Percentiles rank a stretch among this genome's conserved stretches.
phyloP scores from a whole-genome alignment of 768 basidiomycete species.

The Nevesoporus exiguus region DNA sequence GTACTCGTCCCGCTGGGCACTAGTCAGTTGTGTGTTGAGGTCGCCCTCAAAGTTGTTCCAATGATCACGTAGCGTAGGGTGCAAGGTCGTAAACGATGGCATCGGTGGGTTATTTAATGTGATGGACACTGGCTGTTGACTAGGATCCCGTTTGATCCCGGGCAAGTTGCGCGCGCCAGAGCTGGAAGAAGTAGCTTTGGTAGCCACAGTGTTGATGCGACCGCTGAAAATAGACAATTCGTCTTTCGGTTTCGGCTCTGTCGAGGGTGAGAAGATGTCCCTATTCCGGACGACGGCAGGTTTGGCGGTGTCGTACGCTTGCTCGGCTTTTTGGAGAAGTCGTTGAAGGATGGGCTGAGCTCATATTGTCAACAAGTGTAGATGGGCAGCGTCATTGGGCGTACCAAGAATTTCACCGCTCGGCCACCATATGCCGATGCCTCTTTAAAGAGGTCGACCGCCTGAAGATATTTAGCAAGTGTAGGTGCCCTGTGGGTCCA shows the following conservation, averaged over 20 bases:
- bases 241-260: constrained; percentile 49
- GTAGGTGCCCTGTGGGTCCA: neutral
- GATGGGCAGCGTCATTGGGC: constrained; percentile 17
- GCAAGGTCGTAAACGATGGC: constrained; percentile 42
- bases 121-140: constrained; percentile 30
- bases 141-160: constrained; percentile 25
- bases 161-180: neutral
- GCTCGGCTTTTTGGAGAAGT: constrained; percentile 57
- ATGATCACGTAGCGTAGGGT: constrained; percentile 55
- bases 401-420: constrained; percentile 65
- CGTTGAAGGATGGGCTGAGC: constrained; percentile 62
- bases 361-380: constrained; percentile 3
- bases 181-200: constrained; percentile 35
- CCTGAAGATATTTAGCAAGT: constrained; percentile 25
- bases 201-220: constrained; percentile 61
- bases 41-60: constrained; percentile 54
- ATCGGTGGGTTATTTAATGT: constrained; percentile 24
- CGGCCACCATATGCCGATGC: constrained; percentile 64
- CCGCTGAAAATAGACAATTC: constrained; percentile 76
- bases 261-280: constrained; percentile 58
- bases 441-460: constrained; percentile 60
- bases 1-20: constrained; percentile 28
- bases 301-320: constrained; percentile 46
- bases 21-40: constrained; percentile 48
- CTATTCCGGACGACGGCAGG: constrained; percentile 40